phyloP scores from a whole-genome alignment of 1,284 basidiomycete genomes.

The Phlebopus sp. region DNA sequence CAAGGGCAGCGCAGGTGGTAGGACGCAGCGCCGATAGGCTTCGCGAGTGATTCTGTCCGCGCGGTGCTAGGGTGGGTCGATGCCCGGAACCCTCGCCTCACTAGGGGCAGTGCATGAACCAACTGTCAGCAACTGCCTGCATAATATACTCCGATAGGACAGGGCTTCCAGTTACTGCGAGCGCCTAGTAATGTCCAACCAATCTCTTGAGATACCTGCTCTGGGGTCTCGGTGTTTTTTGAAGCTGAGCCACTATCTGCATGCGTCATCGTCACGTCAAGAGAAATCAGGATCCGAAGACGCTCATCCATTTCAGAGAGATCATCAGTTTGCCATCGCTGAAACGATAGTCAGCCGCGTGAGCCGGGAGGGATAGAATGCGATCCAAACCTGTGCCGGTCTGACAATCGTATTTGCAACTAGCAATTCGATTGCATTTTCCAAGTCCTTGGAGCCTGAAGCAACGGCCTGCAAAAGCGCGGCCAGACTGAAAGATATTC shows the following conservation, averaged over 20 bases:
- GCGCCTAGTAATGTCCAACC: slow-evolving; percentile 55
- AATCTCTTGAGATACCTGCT: slow-evolving; percentile 2
- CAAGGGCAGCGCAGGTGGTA: no score
- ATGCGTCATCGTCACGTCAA: slow-evolving; percentile 9
- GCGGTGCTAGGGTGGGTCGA: no score
- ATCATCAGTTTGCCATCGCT: slow-evolving; percentile 50
- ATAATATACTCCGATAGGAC: slow-evolving; percentile 61
- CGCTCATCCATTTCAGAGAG: slow-evolving; percentile 56
- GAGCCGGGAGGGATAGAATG: neutral
- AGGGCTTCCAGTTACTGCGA: slow-evolving; percentile 52
- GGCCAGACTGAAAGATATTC: slow-evolving; percentile 15
- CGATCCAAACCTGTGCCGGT: slow-evolving; percentile 18
- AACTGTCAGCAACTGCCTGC: neutral
- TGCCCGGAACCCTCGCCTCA: no score
- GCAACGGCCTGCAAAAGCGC: slow-evolving; percentile 20
- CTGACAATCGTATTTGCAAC: slow-evolving; percentile 2
- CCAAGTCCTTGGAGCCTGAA: slow-evolving; percentile 17
- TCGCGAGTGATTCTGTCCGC: no score
- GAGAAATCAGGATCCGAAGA: slow-evolving; percentile 38
- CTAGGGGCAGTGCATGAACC: no score
- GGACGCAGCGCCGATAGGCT: no score
- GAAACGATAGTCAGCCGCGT: slow-evolving; percentile 6
- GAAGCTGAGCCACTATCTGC: neutral
- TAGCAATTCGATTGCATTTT: slow-evolving; percentile 18
- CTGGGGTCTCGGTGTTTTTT: neutral